Base-by-base conservation (phyloP, 768 basidiomycete genomes). In the Cubamyces sp. region DNA sequence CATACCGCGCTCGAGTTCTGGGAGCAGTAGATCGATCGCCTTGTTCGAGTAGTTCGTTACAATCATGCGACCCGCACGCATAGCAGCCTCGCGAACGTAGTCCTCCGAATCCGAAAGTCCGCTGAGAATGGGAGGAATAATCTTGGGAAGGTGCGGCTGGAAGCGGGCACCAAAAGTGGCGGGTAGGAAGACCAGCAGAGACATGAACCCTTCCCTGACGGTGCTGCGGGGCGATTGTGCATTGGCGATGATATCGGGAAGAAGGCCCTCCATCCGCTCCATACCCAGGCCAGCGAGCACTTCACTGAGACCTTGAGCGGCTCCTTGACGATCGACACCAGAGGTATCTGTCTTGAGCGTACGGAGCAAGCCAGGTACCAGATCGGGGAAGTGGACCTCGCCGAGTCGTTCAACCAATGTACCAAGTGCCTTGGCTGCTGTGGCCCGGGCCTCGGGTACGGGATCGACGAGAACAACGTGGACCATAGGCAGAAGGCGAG, bases 1-100 rank as follows among this genome's bases (percentile, higher is more conserved):
- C 88, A 99, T 95, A 0, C 95, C 94, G 39, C 81, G 84, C 73
- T 98, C 95, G 41, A 98, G 84, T 74, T 98, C 95, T 0, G 96
- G 97, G 8, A 99, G 78, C 19, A 99, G 81, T 23, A 99, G 79
- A 65, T 98, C 96, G 59, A 98, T 93, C 5, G 96, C 96, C 71
- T 87, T 92, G 70, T 68, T 85, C 12, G 95, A 91, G 78, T 98
- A 98, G 73, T 96, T 97, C 61, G 87, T 89, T 66, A 99, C 92
- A 66, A 98, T 90, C 94, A 98, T 98, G 65, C 97, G 83, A 60
- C 96, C 96, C n/a, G 96, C 96, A 39, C 93, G 86, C 96, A 98
- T 98, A 5, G 96, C 95, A 12, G 96, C 96, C 65, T 98, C 96
- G 25, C 96, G 84, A 11, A 98, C 97, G 70, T 91, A 94, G 77